A percentile compares a stretch with the other conserved stretches of the same genome.
Evolutionary conservation across 2,329 filamentous ascomycete genomes (phyloP).

Genomic region (Metarhizium robertsii): DNA sequence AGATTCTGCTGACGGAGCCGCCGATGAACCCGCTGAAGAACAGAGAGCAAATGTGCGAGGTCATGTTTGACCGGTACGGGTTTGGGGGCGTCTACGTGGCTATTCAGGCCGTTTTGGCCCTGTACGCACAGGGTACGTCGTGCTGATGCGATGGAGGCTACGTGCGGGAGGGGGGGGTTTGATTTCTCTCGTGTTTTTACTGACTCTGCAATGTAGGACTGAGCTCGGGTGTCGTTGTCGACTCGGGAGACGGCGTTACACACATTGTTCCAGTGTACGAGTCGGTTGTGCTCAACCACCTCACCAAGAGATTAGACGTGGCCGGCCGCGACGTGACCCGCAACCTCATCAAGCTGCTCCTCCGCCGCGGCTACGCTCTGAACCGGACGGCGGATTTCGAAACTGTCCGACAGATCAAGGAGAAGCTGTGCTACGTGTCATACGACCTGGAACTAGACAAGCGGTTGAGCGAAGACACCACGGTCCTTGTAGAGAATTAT

Average conservation of each 20-base stretch:
- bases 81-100: conserved; percentile 97
- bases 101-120: conserved; percentile 89
- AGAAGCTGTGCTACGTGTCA: conserved; percentile 98
- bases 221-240: conserved; percentile 92
- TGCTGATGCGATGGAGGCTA: no score
- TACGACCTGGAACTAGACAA: conserved; percentile 97
- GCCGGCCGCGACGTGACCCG: conserved; percentile 96
- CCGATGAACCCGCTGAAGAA: conserved; percentile 98
- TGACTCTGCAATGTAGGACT: conserved; percentile 44
- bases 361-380: conserved; percentile 88
- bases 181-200: background rate
- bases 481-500: conserved; percentile 93
- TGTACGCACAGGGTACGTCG: conserved; percentile 85
- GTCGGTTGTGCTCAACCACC: conserved; percentile 93
- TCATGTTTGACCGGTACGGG: conserved; percentile 96
- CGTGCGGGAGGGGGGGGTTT: background rate
- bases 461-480: conserved; percentile 92
- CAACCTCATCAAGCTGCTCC: conserved; percentile 89
- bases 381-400: conserved; percentile 99
- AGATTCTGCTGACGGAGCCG: conserved; percentile 94
- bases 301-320: conserved; percentile 88
- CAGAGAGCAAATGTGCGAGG: conserved; percentile 94
- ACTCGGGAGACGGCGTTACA: conserved; percentile 95
- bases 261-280: conserved; percentile 99
- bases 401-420: conserved; percentile 97